Conservation (phyloP, 1,284 basidiomycete genomes). For the Trichosporon faecale region DNA sequence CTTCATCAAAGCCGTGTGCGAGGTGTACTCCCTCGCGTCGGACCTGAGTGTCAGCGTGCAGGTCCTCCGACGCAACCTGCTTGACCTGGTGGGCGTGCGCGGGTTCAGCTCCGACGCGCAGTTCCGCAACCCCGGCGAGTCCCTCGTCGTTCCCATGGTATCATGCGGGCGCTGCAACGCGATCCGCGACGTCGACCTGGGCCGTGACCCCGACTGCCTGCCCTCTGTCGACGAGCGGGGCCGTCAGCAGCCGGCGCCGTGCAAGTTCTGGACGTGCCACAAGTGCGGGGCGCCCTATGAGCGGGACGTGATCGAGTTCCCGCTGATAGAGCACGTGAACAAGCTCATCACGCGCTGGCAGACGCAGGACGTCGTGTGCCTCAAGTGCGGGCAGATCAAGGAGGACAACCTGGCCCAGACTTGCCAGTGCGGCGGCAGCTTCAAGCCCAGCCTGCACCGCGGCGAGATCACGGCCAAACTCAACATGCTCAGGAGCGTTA, state of each 20-base stretch:
- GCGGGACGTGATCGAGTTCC: constrained; percentile 75
- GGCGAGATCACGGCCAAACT: constrained; percentile 67
- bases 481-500: constrained; percentile 66
- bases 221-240: constrained; percentile 52
- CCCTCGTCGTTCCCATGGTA: constrained; percentile 79
- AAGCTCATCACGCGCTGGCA: constrained; percentile 71
- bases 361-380: constrained; percentile 78
- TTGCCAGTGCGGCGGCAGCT: constrained; percentile 84
- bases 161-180: constrained; percentile 87
- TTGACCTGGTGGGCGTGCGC: constrained; percentile 81
- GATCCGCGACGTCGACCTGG: constrained; percentile 89
- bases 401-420: constrained; percentile 79
- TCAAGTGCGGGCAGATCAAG: constrained; percentile 82
- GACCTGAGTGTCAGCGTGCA: constrained; percentile 83
- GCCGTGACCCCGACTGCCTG: constrained; percentile 83
- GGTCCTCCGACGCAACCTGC: constrained; percentile 79
- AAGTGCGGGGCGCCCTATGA: constrained; percentile 86
- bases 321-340: constrained; percentile 73
- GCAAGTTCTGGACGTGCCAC: constrained; percentile 51
- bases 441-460: constrained; percentile 67
- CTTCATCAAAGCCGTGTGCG: constrained; percentile 83
- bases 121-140: constrained; percentile 91
- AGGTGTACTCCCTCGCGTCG: constrained; percentile 71
- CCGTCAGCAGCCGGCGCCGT: constrained; percentile 49
- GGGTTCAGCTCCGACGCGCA: constrained; percentile 81